Evolutionary conservation across 805 yeast species (phyloP), one percentile per base, ranked within the genome.

Genomic region (Myxozyma melibiosi): DNA sequence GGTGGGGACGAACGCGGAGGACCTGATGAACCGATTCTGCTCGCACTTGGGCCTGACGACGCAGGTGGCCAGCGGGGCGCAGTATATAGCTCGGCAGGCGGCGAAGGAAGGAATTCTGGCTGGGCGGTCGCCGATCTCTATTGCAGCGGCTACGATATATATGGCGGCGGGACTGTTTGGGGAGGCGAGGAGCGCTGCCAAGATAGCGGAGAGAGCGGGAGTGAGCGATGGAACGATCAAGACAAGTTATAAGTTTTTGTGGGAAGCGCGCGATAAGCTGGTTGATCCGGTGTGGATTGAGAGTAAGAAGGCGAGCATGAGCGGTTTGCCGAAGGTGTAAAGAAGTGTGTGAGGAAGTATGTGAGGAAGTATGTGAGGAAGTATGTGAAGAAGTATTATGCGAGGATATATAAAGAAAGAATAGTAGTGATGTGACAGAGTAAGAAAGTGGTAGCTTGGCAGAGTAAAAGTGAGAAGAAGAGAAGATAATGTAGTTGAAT

Each of bases 151-250:
- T 0, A 96, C 94, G 4, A 92, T 94, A 47, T 94, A 92, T 74
- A 85, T 94, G 88, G 88, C 96, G 5, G 87, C 92, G 3, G 76
- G 88, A n/a, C 75, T 94, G n/a, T 91, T 91, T 70, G 87, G 87
- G 43, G 84, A 85, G 34, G 86, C 84, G 50, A 76, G 89, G 35
- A 77, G 87, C 2, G 91, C 96, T 0, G 74, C 86, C 1, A 86
- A 83, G 67, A 92, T 94, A 55, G 88, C 96, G 11, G 96, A 90
- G 65, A 88, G 88, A 66, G 83, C 97, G 16, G 98, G 97, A 65
- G 98, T 94, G 18, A 88, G 96, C 67, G 99, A 94, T 70, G 97
- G 98, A 65, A 94, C 99, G 1, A 91, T 94, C 66, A 90, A 94
- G 72, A 88, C 97, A 1, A 85, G 94, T 42, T 94, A 90, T 70